Evolutionary conservation across 495 filamentous ascomycete species (phyloP).

Genomic region (Bacidia gigantensis): DNA sequence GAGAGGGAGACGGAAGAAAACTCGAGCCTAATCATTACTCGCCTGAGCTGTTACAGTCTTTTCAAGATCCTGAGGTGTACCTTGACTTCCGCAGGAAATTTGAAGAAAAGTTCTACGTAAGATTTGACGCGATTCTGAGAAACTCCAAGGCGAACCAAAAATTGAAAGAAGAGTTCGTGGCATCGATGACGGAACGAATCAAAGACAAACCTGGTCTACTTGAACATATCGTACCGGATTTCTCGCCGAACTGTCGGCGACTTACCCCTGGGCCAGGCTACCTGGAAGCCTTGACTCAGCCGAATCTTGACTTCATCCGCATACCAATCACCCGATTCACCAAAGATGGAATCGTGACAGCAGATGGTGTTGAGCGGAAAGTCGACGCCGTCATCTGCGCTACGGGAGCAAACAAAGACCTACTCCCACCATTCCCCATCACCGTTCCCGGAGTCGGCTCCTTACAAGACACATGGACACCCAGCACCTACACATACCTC

Average conservation of each 20-base stretch:
- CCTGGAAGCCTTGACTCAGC: slow-evolving; percentile 52
- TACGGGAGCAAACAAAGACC: slow-evolving; percentile 49
- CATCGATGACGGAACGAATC: slow-evolving; percentile 37
- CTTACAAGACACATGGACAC: slow-evolving; percentile 35
- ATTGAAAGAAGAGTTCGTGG: too few relatives aligned
- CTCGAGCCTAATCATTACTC: too few relatives aligned
- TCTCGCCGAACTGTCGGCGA: slow-evolving; percentile 52
- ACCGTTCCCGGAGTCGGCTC: slow-evolving; percentile 34
- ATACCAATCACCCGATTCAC: slow-evolving; percentile 44
- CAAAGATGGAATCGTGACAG: slow-evolving; percentile 39
- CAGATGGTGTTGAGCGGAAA: slow-evolving; percentile 34
- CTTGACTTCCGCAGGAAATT: too few relatives aligned
- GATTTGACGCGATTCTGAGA: too few relatives aligned
- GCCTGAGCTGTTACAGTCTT: too few relatives aligned
- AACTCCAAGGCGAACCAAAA: too few relatives aligned
- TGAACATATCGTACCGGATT: slow-evolving; percentile 46
- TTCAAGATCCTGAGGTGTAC: too few relatives aligned
- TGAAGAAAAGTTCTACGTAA: too few relatives aligned
- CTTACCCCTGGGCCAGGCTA: slow-evolving; percentile 61
- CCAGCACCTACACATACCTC: slow-evolving; percentile 26
- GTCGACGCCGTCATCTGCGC: slow-evolving; percentile 54
- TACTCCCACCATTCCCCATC: slow-evolving; percentile 47
- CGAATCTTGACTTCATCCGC: too few relatives aligned
- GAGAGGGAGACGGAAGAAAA: too few relatives aligned
- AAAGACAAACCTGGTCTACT: slow-evolving; percentile 40